Evolutionary conservation across 306 rosid genomes (phyloP).

Genomic region (Dicorynia guianensis): DNA sequence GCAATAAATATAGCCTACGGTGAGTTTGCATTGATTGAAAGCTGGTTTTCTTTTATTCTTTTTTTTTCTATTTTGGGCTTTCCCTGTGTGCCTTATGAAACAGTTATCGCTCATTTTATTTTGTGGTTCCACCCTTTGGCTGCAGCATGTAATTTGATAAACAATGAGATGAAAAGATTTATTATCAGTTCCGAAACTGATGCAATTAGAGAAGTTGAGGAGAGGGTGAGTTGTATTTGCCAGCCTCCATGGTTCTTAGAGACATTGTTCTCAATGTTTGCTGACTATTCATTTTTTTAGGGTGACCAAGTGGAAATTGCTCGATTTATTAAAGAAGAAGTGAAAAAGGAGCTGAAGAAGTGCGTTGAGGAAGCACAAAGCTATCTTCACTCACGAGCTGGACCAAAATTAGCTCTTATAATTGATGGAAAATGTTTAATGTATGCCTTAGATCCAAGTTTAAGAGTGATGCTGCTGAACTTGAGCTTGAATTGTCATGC

Average conservation of each 20-base stretch:
- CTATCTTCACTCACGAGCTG: conserved; percentile 51
- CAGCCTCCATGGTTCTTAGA: background rate
- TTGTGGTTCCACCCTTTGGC: background rate
- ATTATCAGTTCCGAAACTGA: conserved; percentile 79
- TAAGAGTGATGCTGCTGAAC: conserved; percentile 74
- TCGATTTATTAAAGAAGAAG: conserved; percentile 69
- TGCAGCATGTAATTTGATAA: conserved; percentile 58
- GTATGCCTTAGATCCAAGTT: conserved; percentile 86
- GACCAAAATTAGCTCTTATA: conserved; percentile 80
- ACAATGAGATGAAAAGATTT: conserved; percentile 77
- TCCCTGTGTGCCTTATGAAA: background rate
- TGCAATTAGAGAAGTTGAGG: conserved; percentile 70
- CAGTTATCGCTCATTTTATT: background rate
- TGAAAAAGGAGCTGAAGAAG: conserved; percentile 60
- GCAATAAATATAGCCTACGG: conserved; percentile 83
- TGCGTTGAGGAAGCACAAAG: conserved; percentile 73
- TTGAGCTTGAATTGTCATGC: conserved; percentile 76
- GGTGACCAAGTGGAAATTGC: conserved; percentile 87
- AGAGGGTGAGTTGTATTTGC: conserved; percentile 57
- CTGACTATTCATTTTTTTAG: conserved; percentile 37
- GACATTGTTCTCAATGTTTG: background rate
- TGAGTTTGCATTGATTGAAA: conserved; percentile 39
- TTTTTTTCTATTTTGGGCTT: no score
- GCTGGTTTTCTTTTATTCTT: background rate
- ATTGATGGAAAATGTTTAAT: conserved; percentile 91